phyloP scores from a whole-genome alignment of 768 basidiomycete species.

The Aureoboletus auriporus region DNA sequence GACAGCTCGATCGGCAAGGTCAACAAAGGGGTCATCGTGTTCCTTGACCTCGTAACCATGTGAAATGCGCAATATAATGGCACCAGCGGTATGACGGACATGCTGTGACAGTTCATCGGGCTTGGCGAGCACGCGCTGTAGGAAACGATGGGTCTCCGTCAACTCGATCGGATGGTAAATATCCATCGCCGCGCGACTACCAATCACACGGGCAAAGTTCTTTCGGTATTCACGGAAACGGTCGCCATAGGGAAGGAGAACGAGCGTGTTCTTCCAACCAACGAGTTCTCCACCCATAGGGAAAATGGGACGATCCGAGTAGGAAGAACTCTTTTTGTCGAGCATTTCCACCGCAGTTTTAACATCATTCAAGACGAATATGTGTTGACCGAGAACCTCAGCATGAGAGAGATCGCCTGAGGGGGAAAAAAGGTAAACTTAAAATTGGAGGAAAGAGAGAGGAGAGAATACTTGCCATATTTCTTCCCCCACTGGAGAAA shows the following conservation, averaged over 20 bases:
- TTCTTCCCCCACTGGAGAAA: constrained; percentile 43
- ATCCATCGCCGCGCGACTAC: background rate
- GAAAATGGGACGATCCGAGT: constrained; percentile 4
- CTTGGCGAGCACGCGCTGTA: constrained; percentile 32
- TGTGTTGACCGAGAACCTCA: constrained; percentile 55
- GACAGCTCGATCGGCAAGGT: constrained; percentile 48
- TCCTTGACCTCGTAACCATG: constrained; percentile 59
- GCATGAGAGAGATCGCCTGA: too few relatives aligned
- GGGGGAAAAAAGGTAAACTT: too few relatives aligned
- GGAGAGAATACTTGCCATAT: constrained; percentile 31
- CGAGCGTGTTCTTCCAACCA: background rate
- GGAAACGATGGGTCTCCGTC: constrained; percentile 1
- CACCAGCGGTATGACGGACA: constrained; percentile 44
- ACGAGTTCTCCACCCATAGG: constrained; percentile 21
- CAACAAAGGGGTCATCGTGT: constrained; percentile 45
- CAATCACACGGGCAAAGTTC: constrained; percentile 4
- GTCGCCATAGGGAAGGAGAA: constrained; percentile 10
- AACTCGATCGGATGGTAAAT: constrained; percentile 5
- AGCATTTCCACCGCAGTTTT: constrained; percentile 35
- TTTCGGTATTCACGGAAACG: constrained; percentile 5
- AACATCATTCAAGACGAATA: constrained; percentile 53
- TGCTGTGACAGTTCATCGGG: constrained; percentile 35
- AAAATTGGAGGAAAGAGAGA: too few relatives aligned
- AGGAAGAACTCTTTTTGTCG: constrained; percentile 5
- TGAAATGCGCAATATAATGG: constrained; percentile 51